Evolutionary conservation across 768 basidiomycete species (phyloP), one percentile per base, ranked within the genome.

Genomic region (Leccinum variicolor): DNA sequence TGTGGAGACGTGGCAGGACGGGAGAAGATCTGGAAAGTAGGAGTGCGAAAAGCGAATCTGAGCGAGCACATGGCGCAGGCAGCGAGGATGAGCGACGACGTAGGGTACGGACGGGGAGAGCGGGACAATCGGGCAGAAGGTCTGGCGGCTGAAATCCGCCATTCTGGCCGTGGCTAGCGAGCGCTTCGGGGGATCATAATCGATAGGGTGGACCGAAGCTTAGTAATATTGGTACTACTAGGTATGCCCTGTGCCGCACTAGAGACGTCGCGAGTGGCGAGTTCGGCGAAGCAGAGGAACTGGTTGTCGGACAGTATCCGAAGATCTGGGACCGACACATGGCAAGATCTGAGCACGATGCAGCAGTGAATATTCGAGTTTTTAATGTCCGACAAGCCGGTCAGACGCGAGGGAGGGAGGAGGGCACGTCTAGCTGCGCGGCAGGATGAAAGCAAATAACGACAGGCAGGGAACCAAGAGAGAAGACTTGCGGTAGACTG

Each of bases 61-160:
- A 51, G 53, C 8, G 57, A 36, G 50, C 70, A 70, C 68, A 69
- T 71, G 67, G 69, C 61, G 55, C 60, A 66, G 59, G 57, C 45
- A 59, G 41, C 62, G 55, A 61, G 56, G 65, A 54, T 34, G 55
- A 56, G 53, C 47, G 56, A 57, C 57, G 26, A 52, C 52, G 61
- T 15, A 50, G 25, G 28, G 10, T 31, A 19, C 50, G 50, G 54
- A 53, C 41, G 55, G 50, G 46, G 52, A 48, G 62, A 26, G 56
- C 58, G 58, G 59, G 56, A 25, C 7, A 28, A 56, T 56, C 61
- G 57, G 57, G 56, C 53, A 46, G 53, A 66, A 59, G 19, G 50
- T 43, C 57, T 56, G 61, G 55, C 61, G 58, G 55, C 29, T 33
- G 63, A 57, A 29, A 53, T 55, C 46, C 65, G 54, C 50, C 25